phyloP scores from a whole-genome alignment of 2,329 filamentous ascomycete species.

The Alternaria sp. region DNA sequence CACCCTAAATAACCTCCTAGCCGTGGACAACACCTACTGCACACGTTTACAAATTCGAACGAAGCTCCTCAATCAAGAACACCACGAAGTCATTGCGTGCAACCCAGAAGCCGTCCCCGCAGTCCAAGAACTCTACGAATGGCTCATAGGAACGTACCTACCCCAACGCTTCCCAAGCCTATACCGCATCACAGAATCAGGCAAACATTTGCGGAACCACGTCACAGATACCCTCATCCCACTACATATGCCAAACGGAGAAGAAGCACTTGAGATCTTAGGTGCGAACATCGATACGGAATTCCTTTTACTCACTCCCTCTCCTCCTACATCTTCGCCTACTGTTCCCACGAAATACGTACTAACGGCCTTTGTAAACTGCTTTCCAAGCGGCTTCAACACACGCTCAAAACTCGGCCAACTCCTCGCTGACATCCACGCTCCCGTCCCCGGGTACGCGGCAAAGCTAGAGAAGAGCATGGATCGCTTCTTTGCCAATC shows the following conservation, averaged over 20 bases:
- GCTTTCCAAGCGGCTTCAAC: conserved; percentile 66
- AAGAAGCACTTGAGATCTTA: conserved; percentile 56
- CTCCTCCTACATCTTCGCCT: neutral
- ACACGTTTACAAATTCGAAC: conserved; percentile 59
- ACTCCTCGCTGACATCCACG: conserved; percentile 62
- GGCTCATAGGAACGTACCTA: conserved; percentile 61
- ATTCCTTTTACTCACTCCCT: conserved; percentile 59
- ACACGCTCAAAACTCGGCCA: conserved; percentile 61
- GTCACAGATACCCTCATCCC: conserved; percentile 54
- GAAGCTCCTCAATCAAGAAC: conserved; percentile 54
- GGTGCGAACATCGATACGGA: conserved; percentile 64
- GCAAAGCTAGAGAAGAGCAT: conserved; percentile 64
- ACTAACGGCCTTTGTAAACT: conserved; percentile 62
- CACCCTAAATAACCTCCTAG: conserved; percentile 61
- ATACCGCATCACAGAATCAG: conserved; percentile 50
- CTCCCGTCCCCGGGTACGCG: conserved; percentile 63
- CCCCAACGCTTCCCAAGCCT: conserved; percentile 63
- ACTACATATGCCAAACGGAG: conserved; percentile 42
- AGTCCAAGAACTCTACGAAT: conserved; percentile 63
- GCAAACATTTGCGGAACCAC: conserved; percentile 50
- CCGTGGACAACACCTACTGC: conserved; percentile 65
- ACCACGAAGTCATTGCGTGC: conserved; percentile 48
- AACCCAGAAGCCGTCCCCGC: conserved; percentile 52
- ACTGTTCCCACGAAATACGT: conserved; percentile 56
- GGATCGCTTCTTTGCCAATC: conserved; percentile 65